Base-by-base conservation (phyloP, 139 green algal species). In the Coelastrella sp. region DNA sequence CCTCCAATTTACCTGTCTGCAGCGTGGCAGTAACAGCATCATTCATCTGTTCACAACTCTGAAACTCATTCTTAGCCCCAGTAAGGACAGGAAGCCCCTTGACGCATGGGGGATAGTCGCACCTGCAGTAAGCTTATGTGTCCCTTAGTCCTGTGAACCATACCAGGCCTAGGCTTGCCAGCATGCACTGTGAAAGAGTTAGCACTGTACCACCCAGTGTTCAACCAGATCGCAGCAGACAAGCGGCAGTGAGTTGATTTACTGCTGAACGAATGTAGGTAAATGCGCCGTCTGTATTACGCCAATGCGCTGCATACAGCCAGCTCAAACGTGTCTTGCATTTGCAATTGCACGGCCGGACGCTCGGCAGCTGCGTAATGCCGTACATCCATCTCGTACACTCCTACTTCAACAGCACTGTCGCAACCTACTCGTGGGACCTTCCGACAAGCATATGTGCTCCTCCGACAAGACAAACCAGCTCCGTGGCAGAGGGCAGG, bases 401-500 rank as follows among this genome's bases (percentile, higher is more conserved):
- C 2, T n/a, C n/a, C n/a, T n/a, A n/a, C n/a, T n/a, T n/a, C n/a
- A n/a, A n/a, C n/a, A n/a, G n/a, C n/a, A n/a, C n/a, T n/a, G n/a
- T n/a, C n/a, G n/a, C n/a, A n/a, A n/a, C n/a, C n/a, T n/a, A 51
- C 34, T 89, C 78, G 37, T 89, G 86, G 23, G 59, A 87, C 23
- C 81, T 45, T 30, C 71, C 86, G 0, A 86, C 86, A 5, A 91
- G 79, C n/a, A 88, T 50, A 19, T 88, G 41, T 2, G 73, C n/a
- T 17, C 76, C 90, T 3, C 90, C 90, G 4, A 93, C 76, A 0
- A 77, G 53, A n/a, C 35, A 67, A 2, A 96, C 53, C 11, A 96
- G 88, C 50, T 97, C 94, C 0, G 94, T 96, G 0, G 94, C 94
- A 15, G 71, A 90, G 21, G 94, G 94, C 3, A 97, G 85, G 68